phyloP scores from a whole-genome alignment of 768 basidiomycete species.

The Hericium alpestre region DNA sequence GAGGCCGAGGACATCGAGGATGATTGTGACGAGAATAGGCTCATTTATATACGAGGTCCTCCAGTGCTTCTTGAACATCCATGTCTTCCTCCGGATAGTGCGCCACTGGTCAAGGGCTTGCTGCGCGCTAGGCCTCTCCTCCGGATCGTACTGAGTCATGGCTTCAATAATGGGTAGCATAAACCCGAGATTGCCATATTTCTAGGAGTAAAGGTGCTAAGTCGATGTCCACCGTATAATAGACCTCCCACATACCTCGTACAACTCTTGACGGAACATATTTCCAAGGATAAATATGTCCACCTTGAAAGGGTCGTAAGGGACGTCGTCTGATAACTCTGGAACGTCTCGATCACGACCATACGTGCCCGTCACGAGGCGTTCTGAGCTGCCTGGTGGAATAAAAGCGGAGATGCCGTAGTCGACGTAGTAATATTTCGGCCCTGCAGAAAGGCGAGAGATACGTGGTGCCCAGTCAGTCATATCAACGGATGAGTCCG shows the following conservation, averaged over 20 bases:
- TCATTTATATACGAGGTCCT: too few species aligned
- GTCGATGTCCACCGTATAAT: neutral
- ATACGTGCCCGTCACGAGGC: neutral
- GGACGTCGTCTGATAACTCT: conserved; percentile 2
- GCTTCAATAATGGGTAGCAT: neutral
- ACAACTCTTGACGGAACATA: neutral
- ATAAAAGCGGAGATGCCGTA: conserved; percentile 7
- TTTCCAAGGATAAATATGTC: conserved; percentile 8
- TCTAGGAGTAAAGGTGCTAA: neutral
- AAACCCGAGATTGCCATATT: neutral
- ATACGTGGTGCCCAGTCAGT: neutral
- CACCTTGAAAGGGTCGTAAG: conserved; percentile 13
- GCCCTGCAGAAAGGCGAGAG: neutral
- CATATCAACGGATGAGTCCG: neutral
- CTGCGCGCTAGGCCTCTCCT: neutral
- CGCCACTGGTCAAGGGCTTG: neutral
- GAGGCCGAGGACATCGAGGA: too few species aligned
- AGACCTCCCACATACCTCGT: neutral
- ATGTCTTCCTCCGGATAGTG: neutral
- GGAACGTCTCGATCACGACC: conserved; percentile 9
- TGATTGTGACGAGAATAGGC: too few species aligned
- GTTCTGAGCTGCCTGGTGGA: neutral
- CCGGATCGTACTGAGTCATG: neutral
- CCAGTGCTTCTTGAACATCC: too few species aligned
- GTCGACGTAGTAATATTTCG: conserved; percentile 9